A percentile compares a stretch with the other conserved stretches of the same genome.
Evolutionary conservation across 495 filamentous ascomycete species (phyloP).

Genomic region (Apodospora peruviana): DNA sequence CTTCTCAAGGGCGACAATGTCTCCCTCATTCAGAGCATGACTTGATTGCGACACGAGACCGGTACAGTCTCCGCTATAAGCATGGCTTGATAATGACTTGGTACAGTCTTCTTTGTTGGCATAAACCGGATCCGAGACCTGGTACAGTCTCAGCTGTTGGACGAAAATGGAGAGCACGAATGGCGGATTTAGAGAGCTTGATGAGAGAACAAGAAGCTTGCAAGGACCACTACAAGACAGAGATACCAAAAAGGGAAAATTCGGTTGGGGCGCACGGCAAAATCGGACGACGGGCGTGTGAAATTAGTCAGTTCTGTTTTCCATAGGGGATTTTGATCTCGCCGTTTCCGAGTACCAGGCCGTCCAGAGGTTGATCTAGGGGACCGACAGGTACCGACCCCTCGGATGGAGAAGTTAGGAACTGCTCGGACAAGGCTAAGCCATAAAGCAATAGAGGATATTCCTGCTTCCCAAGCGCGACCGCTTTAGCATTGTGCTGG

Average conservation of each 20-base stretch:
- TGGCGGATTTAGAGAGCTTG: too few relatives aligned
- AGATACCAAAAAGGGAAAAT: slow-evolving; percentile 10
- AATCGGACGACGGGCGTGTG: background rate
- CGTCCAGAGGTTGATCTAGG: slow-evolving; percentile 42
- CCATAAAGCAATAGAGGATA: slow-evolving; percentile 61
- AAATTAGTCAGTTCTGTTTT: slow-evolving; percentile 1
- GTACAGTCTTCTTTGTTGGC: too few relatives aligned
- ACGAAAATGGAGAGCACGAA: background rate
- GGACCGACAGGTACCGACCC: slow-evolving; percentile 35
- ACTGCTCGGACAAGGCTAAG: slow-evolving; percentile 81
- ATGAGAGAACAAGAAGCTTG: too few relatives aligned
- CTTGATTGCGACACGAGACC: too few relatives aligned
- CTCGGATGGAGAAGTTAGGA: slow-evolving; percentile 50
- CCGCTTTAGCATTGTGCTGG: slow-evolving; percentile 52
- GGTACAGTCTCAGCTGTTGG: too few relatives aligned
- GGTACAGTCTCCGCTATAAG: too few relatives aligned
- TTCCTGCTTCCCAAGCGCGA: slow-evolving; percentile 34
- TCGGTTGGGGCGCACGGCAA: slow-evolving; percentile 5
- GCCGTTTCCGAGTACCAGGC: slow-evolving; percentile 41
- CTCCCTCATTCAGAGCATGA: slow-evolving; percentile 80
- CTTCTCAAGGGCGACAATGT: slow-evolving; percentile 97
- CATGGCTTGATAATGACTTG: too few relatives aligned
- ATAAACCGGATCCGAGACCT: too few relatives aligned
- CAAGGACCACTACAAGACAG: slow-evolving; percentile 3
- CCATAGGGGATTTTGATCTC: slow-evolving; percentile 29